These are phyloP conservation scores for Pseudogymnoascus sp. DNA, from an alignment of 2,329 filamentous ascomycete species.

Conservation along the genomic window DNA sequence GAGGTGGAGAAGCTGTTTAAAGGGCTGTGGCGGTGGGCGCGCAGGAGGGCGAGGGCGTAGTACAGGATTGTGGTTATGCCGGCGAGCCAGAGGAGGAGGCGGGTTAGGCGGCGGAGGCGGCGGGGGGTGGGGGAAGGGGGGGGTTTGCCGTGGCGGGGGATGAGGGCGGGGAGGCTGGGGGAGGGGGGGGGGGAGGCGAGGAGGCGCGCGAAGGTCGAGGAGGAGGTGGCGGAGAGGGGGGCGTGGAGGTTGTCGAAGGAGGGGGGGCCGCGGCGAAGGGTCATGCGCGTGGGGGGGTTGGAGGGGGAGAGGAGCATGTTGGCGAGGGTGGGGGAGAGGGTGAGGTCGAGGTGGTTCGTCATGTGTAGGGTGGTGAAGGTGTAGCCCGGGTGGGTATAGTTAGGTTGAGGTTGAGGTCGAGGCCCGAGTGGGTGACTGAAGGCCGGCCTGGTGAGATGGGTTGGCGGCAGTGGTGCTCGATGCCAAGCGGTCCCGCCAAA, in stretches of 20 bases:
- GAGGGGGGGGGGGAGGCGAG: conserved; percentile 62
- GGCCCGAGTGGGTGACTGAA: background rate
- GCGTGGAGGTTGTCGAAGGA: conserved; percentile 37
- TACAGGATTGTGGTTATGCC: conserved; percentile 45
- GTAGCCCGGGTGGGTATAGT: background rate
- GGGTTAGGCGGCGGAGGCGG: conserved; percentile 17
- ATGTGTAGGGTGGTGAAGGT: conserved; percentile 10
- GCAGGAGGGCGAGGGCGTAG: conserved; percentile 31
- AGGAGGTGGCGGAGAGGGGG: conserved; percentile 51
- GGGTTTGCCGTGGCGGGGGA: conserved; percentile 57
- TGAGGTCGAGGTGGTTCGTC: conserved; percentile 24
- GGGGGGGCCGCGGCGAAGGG: conserved; percentile 47
- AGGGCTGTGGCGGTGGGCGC: conserved; percentile 25
- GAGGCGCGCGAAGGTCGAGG: conserved; percentile 60
- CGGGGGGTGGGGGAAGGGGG: conserved; percentile 36
- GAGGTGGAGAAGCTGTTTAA: conserved; percentile 32
- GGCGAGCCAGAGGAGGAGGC: conserved; percentile 41
- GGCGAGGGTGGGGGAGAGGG: conserved; percentile 30
- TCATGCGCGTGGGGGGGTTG: conserved; percentile 41
- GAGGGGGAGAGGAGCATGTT: conserved; percentile 30
- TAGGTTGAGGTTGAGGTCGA: background rate
- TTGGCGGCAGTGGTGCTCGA: background rate
- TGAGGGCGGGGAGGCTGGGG: conserved; percentile 59
- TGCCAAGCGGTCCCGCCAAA: background rate
- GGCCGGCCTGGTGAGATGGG: too few species aligned